Conservation (phyloP, 257 asterid species). For the Solanum pinnatisectum region DNA sequence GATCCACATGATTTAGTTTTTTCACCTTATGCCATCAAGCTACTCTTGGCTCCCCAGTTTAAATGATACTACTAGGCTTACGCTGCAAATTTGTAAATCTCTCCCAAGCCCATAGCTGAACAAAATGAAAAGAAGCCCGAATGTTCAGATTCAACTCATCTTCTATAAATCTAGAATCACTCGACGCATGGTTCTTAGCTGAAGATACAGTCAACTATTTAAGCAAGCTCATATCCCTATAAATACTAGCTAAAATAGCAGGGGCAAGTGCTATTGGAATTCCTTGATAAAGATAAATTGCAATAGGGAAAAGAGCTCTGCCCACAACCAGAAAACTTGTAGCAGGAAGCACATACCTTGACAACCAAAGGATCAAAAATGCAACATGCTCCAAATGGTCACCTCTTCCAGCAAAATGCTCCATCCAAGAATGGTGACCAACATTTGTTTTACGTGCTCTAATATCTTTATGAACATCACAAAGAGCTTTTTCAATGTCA, state of each 20-base stretch:
- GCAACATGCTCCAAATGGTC: conserved; percentile 14
- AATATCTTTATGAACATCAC: not conserved
- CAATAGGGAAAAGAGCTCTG: conserved; percentile 3
- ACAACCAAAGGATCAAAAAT: conserved; percentile 16
- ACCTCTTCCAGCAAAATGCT: not conserved
- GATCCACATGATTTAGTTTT: not conserved
- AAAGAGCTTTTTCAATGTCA: not conserved
- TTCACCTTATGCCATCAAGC: conserved; percentile 21
- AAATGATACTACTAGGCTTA: not conserved
- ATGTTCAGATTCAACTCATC: not conserved
- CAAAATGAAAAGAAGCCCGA: not conserved
- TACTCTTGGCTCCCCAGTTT: conserved; percentile 9
- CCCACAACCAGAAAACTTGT: not conserved
- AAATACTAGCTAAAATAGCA: conserved; percentile 12
- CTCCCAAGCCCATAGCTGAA: conserved; percentile 46
- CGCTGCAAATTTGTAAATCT: conserved; percentile 15
- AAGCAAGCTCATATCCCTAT: not conserved
- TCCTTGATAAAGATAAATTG: conserved; percentile 14
- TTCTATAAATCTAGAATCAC: not conserved
- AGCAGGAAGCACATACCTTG: conserved; percentile 10
- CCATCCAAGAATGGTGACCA: not conserved
- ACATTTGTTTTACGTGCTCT: not conserved
- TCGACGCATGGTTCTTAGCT: not conserved
- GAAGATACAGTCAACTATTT: not conserved
- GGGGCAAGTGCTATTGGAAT: conserved; percentile 18